Evolutionary conservation across 495 filamentous ascomycete genomes (phyloP), one percentile per base, ranked within the genome.

Genomic region (Stereocaulon alpinum): DNA sequence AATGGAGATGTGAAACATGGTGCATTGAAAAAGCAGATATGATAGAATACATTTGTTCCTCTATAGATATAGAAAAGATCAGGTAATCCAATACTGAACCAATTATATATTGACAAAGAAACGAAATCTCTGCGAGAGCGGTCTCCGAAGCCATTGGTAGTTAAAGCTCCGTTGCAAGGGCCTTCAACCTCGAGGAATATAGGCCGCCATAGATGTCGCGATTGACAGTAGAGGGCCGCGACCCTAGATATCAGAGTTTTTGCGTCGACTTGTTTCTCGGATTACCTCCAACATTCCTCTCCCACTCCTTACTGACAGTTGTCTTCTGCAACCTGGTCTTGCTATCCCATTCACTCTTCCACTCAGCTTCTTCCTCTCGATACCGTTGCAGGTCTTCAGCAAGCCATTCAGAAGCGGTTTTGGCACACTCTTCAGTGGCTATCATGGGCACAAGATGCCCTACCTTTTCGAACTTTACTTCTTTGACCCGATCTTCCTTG

Each of bases 381-480:
- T 86, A 92, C 43, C 77, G 72, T 48, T 74, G 63, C 64, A 91
- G 62, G 67, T 91, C 86, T 47, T 66, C 65, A 0, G 72, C 78
- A 44, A 94, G 67, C 80, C 86, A 95, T 3, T 64, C 67, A 2
- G 76, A 81, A 5, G 80, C 80, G 43, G 81, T 75, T 53, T 81
- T 75, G 7, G 86, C 88, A 50, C 81, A 85, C 61, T 80, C 73
- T n/a, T 66, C 72, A 14, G 85, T 84, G 51, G 80, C 78, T 69
- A 95, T 89, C 77, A 94, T 86, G 2, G 93, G 87, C 50, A 96
- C 79, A 37, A 96, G 70, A 72, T 98, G 93, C 1, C 93, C 89
- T 15, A 76, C 76, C 0, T 78, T 81, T 50, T 85, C 73, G 4
- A 96, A 67, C 17, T 81, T 74, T 3, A 87, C 82, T 55, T 85